A percentile compares a stretch with the other conserved stretches of the same genome.
These are phyloP conservation scores for Saxispiralis lemnorum DNA, from an alignment of 495 filamentous ascomycete species.

Conservation along the genomic window DNA sequence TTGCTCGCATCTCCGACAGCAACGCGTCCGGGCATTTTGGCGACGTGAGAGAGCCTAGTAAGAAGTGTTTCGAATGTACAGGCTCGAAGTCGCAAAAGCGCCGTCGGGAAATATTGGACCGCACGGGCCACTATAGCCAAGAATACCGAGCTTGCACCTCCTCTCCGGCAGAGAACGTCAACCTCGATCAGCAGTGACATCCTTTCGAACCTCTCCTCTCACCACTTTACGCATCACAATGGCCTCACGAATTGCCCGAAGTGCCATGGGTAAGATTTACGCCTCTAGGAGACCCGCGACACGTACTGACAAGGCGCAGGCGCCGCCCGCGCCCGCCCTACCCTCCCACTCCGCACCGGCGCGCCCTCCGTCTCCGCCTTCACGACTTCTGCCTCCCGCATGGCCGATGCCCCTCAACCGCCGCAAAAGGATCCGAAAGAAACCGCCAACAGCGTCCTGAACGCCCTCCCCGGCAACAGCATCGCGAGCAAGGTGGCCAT, in stretches of 20 bases:
- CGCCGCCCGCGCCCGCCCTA: constrained; percentile 69
- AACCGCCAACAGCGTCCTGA: constrained; percentile 88
- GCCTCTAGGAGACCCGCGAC: neutral
- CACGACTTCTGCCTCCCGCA: constrained; percentile 42
- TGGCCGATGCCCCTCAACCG: constrained; percentile 59
- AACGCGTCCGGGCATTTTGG: too few species aligned
- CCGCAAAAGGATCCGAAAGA: constrained; percentile 71
- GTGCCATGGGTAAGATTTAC: constrained; percentile 55
- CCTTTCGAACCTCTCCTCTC: constrained; percentile 26
- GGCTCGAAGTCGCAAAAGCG: neutral
- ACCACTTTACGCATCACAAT: constrained; percentile 41
- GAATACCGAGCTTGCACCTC: constrained; percentile 3
- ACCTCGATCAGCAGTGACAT: constrained; percentile 8
- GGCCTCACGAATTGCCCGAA: constrained; percentile 88
- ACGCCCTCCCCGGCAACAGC: constrained; percentile 43
- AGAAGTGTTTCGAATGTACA: neutral
- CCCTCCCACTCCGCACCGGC: constrained; percentile 44
- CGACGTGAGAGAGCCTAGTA: too few species aligned
- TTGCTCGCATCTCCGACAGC: constrained; percentile 27
- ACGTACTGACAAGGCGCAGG: constrained; percentile 34
- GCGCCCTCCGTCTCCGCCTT: constrained; percentile 51
- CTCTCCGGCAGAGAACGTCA: constrained; percentile 13
- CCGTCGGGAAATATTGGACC: neutral
- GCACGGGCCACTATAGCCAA: too few species aligned
- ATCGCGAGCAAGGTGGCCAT: constrained; percentile 72